phyloP scores from a whole-genome alignment of 805 yeast genomes.

The Ogataea polymorpha region DNA sequence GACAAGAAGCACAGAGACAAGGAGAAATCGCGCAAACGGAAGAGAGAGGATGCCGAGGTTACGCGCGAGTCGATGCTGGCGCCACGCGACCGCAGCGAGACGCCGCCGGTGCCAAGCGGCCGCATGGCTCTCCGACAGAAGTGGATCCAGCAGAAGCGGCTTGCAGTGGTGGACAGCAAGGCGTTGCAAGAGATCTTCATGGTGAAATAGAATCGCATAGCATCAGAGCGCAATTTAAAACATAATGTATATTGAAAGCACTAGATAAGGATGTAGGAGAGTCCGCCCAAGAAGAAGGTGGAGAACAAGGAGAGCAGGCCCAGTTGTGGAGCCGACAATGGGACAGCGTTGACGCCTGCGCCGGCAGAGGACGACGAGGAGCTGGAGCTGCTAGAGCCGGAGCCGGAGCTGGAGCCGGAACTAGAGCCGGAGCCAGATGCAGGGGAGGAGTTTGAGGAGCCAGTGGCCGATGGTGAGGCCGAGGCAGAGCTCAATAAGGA shows the following conservation, averaged over 20 bases:
- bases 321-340: conserved; percentile 25
- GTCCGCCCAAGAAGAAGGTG: conserved; percentile 44
- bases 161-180: conserved; percentile 85
- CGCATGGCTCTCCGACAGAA: conserved; percentile 74
- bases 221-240: conserved; percentile 7
- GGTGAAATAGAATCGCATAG: conserved; percentile 41
- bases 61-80: conserved; percentile 42
- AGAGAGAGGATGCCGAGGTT: conserved; percentile 24
- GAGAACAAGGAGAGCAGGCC: conserved; percentile 34
- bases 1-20: conserved; percentile 24
- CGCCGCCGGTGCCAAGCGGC: conserved; percentile 41
- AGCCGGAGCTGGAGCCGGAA: conserved; percentile 3
- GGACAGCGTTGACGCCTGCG: conserved; percentile 7
- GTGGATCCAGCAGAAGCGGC: conserved; percentile 87
- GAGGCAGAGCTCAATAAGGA: conserved; percentile 46
- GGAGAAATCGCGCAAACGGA: conserved; percentile 13
- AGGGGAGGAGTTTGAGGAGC: conserved; percentile 9
- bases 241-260: conserved; percentile 1
- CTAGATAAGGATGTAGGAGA: conserved; percentile 34
- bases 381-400: conserved; percentile 22
- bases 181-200: conserved; percentile 91
- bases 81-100: conserved; percentile 25
- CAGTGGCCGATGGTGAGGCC: conserved; percentile 35
- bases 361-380: conserved; percentile 31
- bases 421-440: conserved; percentile 19